A percentile compares a stretch with the other conserved stretches of the same genome.
These are phyloP conservation scores for Aspergillus fijiensis DNA, from an alignment of 2,329 filamentous ascomycete genomes.

Conservation along the genomic window DNA sequence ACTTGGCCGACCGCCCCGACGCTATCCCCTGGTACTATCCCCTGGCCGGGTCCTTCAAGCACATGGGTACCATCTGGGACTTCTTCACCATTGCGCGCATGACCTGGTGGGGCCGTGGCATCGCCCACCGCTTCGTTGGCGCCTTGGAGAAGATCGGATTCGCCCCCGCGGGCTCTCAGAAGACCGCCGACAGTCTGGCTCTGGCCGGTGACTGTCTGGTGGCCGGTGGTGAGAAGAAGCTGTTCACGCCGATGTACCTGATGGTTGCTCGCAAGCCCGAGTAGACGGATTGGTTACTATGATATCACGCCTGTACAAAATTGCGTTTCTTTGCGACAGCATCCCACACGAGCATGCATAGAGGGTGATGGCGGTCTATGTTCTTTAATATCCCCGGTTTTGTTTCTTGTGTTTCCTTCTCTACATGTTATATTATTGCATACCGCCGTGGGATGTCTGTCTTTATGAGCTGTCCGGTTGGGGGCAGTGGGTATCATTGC, in stretches of 20 bases:
- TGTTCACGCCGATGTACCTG: slow-evolving; percentile 99
- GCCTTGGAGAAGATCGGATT: slow-evolving; percentile 71
- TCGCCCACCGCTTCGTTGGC: slow-evolving; percentile 76
- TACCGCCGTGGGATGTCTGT: slow-evolving; percentile 20
- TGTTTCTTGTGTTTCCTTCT: slow-evolving; percentile 5
- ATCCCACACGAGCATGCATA: slow-evolving; percentile 10
- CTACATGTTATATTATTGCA: slow-evolving; percentile 18
- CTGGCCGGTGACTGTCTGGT: slow-evolving; percentile 80
- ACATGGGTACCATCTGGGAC: slow-evolving; percentile 77
- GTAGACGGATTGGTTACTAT: slow-evolving; percentile 24
- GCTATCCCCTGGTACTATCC: slow-evolving; percentile 91
- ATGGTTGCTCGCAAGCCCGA: slow-evolving; percentile 88
- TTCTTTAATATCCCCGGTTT: slow-evolving; percentile 19
- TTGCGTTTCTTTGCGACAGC: slow-evolving; percentile 8
- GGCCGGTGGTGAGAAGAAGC: slow-evolving; percentile 78
- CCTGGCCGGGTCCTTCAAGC: slow-evolving; percentile 77
- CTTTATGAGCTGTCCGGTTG: slow-evolving; percentile 12
- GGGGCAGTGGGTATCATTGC: slow-evolving; percentile 17
- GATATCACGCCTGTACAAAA: slow-evolving; percentile 18
- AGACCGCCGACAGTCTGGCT: slow-evolving; percentile 89
- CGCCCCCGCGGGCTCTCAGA: slow-evolving; percentile 80
- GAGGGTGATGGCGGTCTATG: slow-evolving; percentile 20
- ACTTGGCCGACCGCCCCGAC: slow-evolving; percentile 76
- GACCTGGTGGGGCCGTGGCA: slow-evolving; percentile 76
- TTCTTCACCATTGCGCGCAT: slow-evolving; percentile 81